These are phyloP conservation scores for Protomyces macrosporus DNA, from an alignment of 1,139 yeast genomes.

Conservation along the genomic window DNA sequence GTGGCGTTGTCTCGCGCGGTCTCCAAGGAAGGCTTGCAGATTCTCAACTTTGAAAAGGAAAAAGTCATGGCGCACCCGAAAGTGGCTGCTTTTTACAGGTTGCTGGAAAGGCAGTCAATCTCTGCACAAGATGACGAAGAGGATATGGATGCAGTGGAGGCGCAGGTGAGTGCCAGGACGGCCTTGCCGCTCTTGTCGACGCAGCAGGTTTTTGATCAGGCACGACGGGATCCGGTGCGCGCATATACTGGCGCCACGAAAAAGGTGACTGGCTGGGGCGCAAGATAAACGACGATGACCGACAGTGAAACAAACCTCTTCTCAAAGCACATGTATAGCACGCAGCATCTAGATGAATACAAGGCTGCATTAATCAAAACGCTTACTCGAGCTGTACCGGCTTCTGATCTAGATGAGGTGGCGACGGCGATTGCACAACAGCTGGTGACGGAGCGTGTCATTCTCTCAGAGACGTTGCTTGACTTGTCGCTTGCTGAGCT, in stretches of 20 bases:
- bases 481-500: background rate
- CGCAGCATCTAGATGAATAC: background rate
- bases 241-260: slow-evolving; percentile 3
- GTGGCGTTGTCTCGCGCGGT: slow-evolving; percentile 91
- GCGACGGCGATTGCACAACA: background rate
- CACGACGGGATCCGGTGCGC: slow-evolving; percentile 8
- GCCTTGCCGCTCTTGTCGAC: background rate
- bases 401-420: background rate
- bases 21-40: slow-evolving; percentile 64
- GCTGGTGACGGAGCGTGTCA: background rate
- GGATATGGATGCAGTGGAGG: background rate
- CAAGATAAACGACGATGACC: too few species aligned
- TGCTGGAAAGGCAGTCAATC: slow-evolving; percentile 1
- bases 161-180: background rate
- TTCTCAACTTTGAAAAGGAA: slow-evolving; percentile 59
- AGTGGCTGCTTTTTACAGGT: slow-evolving; percentile 60
- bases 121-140: slow-evolving; percentile 1
- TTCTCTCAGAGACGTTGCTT: background rate
- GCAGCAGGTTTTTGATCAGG: slow-evolving; percentile 22
- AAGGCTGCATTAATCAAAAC: background rate
- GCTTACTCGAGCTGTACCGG: background rate
- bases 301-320: background rate
- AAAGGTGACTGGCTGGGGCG: background rate
- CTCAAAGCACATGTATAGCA: background rate
- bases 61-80: slow-evolving; percentile 60